Percentiles rank a stretch among this genome's conserved stretches.
phyloP scores from a whole-genome alignment of 768 basidiomycete species.

The Tylopilus intermedius region DNA sequence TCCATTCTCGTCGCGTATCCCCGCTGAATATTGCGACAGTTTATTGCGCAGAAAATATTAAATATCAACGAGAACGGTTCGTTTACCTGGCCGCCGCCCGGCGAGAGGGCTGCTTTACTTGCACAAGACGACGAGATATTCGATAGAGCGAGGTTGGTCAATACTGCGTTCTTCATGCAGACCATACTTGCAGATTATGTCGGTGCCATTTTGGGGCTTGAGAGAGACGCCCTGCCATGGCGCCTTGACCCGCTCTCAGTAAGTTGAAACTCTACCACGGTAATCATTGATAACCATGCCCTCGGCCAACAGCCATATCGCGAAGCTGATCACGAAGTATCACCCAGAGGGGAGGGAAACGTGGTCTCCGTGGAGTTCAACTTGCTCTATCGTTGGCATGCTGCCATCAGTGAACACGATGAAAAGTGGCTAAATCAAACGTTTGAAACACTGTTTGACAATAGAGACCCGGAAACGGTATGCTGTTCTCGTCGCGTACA shows the following conservation, averaged over 20 bases:
- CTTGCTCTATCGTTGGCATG: constrained; percentile 57
- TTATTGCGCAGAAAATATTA: constrained; percentile 60
- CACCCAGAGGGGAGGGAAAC: constrained; percentile 69
- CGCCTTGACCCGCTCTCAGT: constrained; percentile 65
- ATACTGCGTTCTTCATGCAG: constrained; percentile 67
- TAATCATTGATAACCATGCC: background rate
- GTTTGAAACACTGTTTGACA: constrained; percentile 43
- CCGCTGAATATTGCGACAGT: constrained; percentile 38
- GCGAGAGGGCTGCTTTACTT: constrained; percentile 19
- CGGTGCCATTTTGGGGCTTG: constrained; percentile 65
- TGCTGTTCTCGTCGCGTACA: background rate
- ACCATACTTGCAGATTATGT: constrained; percentile 71
- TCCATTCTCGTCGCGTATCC: background rate
- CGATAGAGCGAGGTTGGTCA: constrained; percentile 66
- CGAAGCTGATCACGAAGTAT: constrained; percentile 44
- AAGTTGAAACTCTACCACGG: background rate
- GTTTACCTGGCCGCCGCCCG: constrained; percentile 29
- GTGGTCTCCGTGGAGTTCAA: constrained; percentile 75
- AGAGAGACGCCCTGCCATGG: constrained; percentile 61
- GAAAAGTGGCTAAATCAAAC: constrained; percentile 47
- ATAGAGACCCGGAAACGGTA: constrained; percentile 39
- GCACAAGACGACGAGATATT: constrained; percentile 76
- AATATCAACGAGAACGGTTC: constrained; percentile 62
- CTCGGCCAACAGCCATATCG: constrained; percentile 42
- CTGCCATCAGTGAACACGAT: constrained; percentile 53